phyloP scores from a whole-genome alignment of 257 asterid species.

The Eustoma russellianum region DNA sequence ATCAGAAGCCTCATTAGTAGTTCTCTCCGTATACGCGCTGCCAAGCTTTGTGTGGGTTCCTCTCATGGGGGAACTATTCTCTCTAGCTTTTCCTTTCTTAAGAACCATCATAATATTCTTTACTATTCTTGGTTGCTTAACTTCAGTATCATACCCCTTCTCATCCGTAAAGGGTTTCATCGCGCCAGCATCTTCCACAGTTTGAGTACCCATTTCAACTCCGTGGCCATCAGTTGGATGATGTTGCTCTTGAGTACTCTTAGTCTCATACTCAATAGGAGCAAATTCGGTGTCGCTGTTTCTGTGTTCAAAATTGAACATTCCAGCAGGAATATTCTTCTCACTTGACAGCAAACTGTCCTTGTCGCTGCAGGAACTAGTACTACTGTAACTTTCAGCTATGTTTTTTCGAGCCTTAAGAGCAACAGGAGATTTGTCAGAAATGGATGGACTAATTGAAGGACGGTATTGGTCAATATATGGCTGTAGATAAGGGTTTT shows the following conservation, averaged over 20 bases:
- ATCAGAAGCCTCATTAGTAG: constrained; percentile 43
- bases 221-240: constrained; percentile 22
- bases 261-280: constrained; percentile 37
- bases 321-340: constrained; percentile 24
- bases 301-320: constrained; percentile 31
- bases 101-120: constrained; percentile 71
- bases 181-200: constrained; percentile 25
- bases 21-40: constrained; percentile 31
- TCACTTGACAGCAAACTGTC: constrained; percentile 59
- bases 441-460: constrained; percentile 27
- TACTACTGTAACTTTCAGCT: constrained; percentile 92
- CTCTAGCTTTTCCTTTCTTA: constrained; percentile 78
- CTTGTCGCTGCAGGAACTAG: constrained; percentile 87
- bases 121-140: constrained; percentile 59
- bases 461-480: constrained; percentile 71
- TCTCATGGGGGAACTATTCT: constrained; percentile 78
- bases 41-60: constrained; percentile 33
- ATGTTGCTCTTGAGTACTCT: constrained; percentile 16
- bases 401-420: constrained; percentile 40
- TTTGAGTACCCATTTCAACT: constrained; percentile 19
- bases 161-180: constrained; percentile 27
- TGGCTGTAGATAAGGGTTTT: constrained; percentile 81
- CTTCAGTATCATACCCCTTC: constrained; percentile 26
- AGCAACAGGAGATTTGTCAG: constrained; percentile 36
- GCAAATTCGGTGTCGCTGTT: constrained; percentile 25